Evolutionary conservation across 805 yeast genomes (phyloP).

Genomic region (Ogataea ganodermae): DNA sequence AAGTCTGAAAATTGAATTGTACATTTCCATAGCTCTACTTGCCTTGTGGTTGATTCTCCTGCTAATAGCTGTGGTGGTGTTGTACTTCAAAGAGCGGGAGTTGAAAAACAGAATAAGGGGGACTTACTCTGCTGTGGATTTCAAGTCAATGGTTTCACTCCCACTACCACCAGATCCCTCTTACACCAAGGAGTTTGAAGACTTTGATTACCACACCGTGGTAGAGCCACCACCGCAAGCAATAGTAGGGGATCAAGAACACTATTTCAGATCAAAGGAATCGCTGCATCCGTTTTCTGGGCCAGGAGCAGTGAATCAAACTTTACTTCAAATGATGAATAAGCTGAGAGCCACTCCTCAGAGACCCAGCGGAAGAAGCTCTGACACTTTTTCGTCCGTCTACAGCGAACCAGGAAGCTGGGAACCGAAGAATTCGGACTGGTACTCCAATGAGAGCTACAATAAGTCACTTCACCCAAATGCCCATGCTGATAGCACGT

Average conservation of each 20-base stretch:
- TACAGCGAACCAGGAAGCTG: background rate
- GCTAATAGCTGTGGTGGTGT: conserved; percentile 19
- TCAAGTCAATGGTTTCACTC: background rate
- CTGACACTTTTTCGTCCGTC: background rate
- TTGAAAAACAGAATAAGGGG: background rate
- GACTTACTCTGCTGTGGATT: background rate
- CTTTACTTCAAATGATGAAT: conserved; percentile 15
- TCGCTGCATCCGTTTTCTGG: conserved; percentile 20
- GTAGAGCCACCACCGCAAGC: background rate
- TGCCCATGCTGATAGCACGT: background rate
- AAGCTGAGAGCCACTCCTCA: conserved; percentile 12
- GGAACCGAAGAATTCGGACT: background rate
- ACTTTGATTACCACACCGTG: conserved; percentile 2
- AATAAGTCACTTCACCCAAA: background rate
- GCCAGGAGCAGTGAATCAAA: conserved; percentile 23
- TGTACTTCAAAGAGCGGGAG: conserved; percentile 14
- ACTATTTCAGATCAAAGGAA: background rate
- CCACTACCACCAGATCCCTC: background rate
- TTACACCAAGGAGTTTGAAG: background rate
- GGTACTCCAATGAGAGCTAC: conserved; percentile 4
- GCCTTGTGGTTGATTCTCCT: conserved; percentile 52
- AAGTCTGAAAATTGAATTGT: conserved; percentile 46
- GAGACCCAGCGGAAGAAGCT: background rate
- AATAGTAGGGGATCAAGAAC: background rate
- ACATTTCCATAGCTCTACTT: conserved; percentile 46